Conservation (phyloP, 257 asterid genomes). For the Anisodus tanguticus region DNA sequence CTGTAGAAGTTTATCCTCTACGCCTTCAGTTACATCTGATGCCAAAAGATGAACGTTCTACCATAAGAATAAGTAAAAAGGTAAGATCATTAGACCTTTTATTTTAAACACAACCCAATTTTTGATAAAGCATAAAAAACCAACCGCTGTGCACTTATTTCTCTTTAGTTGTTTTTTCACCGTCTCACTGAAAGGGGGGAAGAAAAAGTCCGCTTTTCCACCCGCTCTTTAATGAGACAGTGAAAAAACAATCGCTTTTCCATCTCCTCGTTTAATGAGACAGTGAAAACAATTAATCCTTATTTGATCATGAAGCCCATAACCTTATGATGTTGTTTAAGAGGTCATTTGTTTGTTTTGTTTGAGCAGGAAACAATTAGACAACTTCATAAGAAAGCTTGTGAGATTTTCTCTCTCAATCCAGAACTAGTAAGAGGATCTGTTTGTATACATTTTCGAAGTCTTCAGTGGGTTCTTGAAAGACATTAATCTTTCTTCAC, state of each 20-base stretch:
- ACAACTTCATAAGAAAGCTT: conserved; percentile 87
- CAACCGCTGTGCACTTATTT: neutral
- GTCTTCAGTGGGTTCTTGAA: conserved; percentile 33
- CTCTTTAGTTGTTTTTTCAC: neutral
- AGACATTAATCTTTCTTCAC: conserved; percentile 20
- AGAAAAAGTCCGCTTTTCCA: neutral
- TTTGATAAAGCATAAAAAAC: neutral
- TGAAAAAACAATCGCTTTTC: neutral
- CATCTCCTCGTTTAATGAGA: neutral
- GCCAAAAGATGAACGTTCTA: conserved; percentile 80
- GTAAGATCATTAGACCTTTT: conserved; percentile 41
- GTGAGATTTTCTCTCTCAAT: conserved; percentile 77
- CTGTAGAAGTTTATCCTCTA: conserved; percentile 97
- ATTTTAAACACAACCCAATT: neutral
- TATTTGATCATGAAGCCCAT: conserved; percentile 1
- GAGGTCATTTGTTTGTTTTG: conserved; percentile 21
- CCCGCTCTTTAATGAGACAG: neutral
- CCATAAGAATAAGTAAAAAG: conserved; percentile 97
- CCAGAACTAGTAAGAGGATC: conserved; percentile 69
- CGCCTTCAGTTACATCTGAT: conserved; percentile 91
- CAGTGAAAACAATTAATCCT: neutral
- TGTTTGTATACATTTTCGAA: conserved; percentile 25
- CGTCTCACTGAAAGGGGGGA: neutral
- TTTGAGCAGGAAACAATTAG: conserved; percentile 83
- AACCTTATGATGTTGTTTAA: conserved; percentile 9